These are phyloP conservation scores for Eucalyptus urophylla DNA, from an alignment of 345 rosid genomes.

Conservation along the genomic window DNA sequence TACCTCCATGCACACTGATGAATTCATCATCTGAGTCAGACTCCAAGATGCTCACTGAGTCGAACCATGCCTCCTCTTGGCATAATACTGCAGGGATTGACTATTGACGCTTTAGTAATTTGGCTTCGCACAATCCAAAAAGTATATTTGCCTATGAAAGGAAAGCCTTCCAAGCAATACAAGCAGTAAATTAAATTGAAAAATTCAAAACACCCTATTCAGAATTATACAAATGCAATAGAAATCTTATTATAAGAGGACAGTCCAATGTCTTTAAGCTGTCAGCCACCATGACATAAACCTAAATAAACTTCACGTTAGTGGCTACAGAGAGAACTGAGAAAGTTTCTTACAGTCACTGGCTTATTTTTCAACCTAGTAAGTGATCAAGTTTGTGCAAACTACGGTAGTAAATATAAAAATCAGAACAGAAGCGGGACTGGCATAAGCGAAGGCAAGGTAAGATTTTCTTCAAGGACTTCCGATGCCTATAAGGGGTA, in stretches of 20 bases:
- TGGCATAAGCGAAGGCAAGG: not conserved
- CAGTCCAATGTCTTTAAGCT: not conserved
- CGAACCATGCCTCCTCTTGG: conserved; percentile 76
- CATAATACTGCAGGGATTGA: conserved; percentile 20
- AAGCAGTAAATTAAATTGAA: not conserved
- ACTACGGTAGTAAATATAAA: not conserved
- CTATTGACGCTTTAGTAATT: not conserved
- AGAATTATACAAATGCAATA: not conserved
- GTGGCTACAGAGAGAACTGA: not conserved
- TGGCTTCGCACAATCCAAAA: not conserved
- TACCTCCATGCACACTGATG: conserved; percentile 72
- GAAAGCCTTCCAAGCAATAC: not conserved
- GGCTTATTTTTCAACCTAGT: not conserved
- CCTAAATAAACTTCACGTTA: not conserved
- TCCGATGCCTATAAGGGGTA: not conserved
- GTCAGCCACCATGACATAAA: not conserved
- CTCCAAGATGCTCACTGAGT: conserved; percentile 65
- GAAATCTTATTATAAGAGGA: not conserved
- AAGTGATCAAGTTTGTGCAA: not conserved
- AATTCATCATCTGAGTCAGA: conserved; percentile 87
- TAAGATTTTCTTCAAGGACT: not conserved
- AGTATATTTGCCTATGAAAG: not conserved
- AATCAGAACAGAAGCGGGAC: not conserved
- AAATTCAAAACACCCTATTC: not conserved
- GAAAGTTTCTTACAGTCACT: not conserved